Percentiles rank a stretch among this genome's conserved stretches.
Conservation (phyloP, 75 land plant species). For the Larix kaempferi region DNA sequence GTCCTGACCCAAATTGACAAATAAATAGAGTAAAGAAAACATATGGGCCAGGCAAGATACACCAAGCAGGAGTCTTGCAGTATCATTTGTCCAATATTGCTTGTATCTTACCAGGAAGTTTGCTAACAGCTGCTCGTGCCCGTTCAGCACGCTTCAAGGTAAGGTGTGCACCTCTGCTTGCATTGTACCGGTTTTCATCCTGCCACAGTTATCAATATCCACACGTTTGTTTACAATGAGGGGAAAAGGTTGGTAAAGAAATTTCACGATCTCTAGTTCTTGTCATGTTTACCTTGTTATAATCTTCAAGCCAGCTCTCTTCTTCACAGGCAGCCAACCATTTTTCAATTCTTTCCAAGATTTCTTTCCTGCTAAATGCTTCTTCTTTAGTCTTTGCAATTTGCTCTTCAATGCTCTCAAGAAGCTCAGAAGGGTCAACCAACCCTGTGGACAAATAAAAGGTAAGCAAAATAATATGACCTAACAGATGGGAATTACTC, state of each 20-base stretch:
- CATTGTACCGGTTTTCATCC: slow-evolving; percentile 90
- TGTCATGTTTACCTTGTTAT: slow-evolving; percentile 57
- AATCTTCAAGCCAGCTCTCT: slow-evolving; percentile 89
- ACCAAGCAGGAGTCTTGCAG: neutral
- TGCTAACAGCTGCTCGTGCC: slow-evolving; percentile 69
- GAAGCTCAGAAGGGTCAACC: slow-evolving; percentile 56
- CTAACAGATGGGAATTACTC: neutral
- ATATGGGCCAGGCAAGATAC: neutral
- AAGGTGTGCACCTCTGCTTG: slow-evolving; percentile 87
- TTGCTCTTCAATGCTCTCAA: slow-evolving; percentile 68
- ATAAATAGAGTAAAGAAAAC: neutral
- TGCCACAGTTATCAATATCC: slow-evolving; percentile 8
- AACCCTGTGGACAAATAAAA: slow-evolving; percentile 34
- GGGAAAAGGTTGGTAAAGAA: neutral
- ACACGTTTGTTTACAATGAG: neutral
- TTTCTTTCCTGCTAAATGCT: slow-evolving; percentile 85
- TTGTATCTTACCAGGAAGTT: slow-evolving; percentile 63
- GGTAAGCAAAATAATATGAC: neutral
- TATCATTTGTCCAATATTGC: neutral
- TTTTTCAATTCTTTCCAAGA: slow-evolving; percentile 84
- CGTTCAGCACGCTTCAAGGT: slow-evolving; percentile 87
- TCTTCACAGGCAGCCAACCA: slow-evolving; percentile 89
- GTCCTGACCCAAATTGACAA: neutral
- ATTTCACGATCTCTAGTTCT: neutral
- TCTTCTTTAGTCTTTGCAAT: slow-evolving; percentile 71